Evolutionary conservation across 2,329 filamentous ascomycete genomes (phyloP).

Genomic region (Colletotrichum theobromicola): DNA sequence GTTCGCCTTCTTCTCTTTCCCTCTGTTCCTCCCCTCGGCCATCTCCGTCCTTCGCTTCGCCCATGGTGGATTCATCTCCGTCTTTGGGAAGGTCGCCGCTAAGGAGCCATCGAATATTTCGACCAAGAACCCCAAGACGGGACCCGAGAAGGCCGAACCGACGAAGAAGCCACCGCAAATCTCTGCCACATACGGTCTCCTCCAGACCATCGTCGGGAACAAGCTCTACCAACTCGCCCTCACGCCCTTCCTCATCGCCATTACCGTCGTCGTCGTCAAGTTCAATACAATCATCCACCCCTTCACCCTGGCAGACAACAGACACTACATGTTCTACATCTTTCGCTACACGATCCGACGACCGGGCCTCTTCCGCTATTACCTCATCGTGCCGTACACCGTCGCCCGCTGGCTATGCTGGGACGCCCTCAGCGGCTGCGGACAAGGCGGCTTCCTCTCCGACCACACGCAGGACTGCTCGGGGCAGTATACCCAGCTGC

Average conservation of each 20-base stretch:
- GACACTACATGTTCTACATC: constrained; percentile 96
- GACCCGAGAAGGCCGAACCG: background rate
- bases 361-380: constrained; percentile 68
- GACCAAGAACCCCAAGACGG: background rate
- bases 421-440: constrained; percentile 60
- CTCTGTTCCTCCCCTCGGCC: constrained; percentile 66
- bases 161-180: background rate
- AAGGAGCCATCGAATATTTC: background rate
- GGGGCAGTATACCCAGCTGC: background rate
- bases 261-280: constrained; percentile 58
- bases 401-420: constrained; percentile 72
- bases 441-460: background rate
- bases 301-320: constrained; percentile 94
- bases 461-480: constrained; percentile 3
- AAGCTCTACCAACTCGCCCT: constrained; percentile 32
- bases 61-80: background rate
- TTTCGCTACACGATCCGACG: constrained; percentile 83
- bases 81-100: background rate
- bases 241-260: constrained; percentile 35
- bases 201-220: constrained; percentile 26
- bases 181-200: background rate
- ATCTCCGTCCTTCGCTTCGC: constrained; percentile 37
- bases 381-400: constrained; percentile 74
- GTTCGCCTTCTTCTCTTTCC: constrained; percentile 86
- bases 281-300: constrained; percentile 95